Conservation (phyloP, 371 early-diverging fungal genomes). For the Syncephalastrum monosporum region DNA sequence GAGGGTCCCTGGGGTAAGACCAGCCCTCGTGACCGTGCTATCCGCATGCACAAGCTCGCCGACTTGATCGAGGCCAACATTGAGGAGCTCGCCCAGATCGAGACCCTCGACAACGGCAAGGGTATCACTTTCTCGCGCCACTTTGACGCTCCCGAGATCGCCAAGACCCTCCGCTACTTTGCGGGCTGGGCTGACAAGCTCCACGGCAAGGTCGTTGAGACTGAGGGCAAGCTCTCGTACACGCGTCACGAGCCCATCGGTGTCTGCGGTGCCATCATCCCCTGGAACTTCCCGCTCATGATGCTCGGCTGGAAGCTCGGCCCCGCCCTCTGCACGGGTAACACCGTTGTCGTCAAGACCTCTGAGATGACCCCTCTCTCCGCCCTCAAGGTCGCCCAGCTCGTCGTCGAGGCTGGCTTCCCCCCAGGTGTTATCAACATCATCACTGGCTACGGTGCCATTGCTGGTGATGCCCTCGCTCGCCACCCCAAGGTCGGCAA, state of each 20-base stretch:
- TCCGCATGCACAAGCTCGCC: constrained; percentile 50
- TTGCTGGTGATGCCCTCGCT: constrained; percentile 38
- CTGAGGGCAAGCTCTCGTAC: constrained; percentile 53
- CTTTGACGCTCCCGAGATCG: constrained; percentile 60
- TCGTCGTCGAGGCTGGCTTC: constrained; percentile 54
- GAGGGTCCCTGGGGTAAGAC: constrained; percentile 38
- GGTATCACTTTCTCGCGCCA: constrained; percentile 36
- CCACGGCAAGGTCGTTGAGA: constrained; percentile 53
- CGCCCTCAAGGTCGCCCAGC: constrained; percentile 46
- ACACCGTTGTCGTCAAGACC: constrained; percentile 81
- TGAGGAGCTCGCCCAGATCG: constrained; percentile 47
- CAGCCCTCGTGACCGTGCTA: constrained; percentile 29
- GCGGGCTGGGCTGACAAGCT: constrained; percentile 83
- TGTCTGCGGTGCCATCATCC: constrained; percentile 78
- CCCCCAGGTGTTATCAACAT: constrained; percentile 77
- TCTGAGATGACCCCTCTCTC: constrained; percentile 72
- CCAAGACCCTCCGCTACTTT: constrained; percentile 67
- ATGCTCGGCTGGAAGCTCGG: constrained; percentile 84
- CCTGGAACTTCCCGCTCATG: constrained; percentile 85
- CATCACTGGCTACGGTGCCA: constrained; percentile 51
- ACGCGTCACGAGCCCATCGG: constrained; percentile 81
- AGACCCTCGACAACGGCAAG: constrained; percentile 51
- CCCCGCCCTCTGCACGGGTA: constrained; percentile 88
- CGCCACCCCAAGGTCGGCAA: constrained; percentile 49
- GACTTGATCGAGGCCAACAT: constrained; percentile 41